phyloP scores from a whole-genome alignment of 75 land plant genomes.

The Azolla pinnata region DNA sequence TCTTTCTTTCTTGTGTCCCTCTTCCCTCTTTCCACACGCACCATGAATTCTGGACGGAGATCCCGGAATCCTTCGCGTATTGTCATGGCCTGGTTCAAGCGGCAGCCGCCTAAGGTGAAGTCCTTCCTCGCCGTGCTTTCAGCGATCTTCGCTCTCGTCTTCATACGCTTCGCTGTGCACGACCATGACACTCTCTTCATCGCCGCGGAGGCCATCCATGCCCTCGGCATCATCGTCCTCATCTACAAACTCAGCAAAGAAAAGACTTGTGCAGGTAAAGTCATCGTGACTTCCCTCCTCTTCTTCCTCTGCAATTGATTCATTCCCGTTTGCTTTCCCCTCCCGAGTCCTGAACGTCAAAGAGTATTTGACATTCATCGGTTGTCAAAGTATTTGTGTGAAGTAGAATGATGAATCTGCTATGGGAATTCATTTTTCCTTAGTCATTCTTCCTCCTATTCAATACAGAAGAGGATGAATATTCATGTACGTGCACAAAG shows the following conservation, averaged over 20 bases:
- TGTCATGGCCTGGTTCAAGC: constrained; percentile 50
- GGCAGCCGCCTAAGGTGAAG: constrained; percentile 95
- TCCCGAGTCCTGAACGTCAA: no score
- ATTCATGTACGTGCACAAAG: no score
- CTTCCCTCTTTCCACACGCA: no score
- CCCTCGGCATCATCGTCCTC: constrained; percentile 73
- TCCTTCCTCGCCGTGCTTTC: constrained; percentile 56
- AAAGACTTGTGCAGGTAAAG: constrained; percentile 73
- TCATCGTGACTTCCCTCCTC: background rate
- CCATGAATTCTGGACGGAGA: constrained; percentile 3
- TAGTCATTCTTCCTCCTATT: no score
- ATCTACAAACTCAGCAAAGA: constrained; percentile 88
- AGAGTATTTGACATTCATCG: no score
- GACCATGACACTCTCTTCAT: constrained; percentile 95
- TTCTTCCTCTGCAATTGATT: background rate
- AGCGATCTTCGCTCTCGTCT: constrained; percentile 59
- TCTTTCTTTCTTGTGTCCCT: no score
- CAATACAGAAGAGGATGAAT: no score
- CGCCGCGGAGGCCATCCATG: constrained; percentile 79
- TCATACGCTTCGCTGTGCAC: constrained; percentile 57
- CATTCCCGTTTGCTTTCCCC: no score
- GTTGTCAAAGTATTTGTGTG: no score
- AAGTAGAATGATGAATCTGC: no score
- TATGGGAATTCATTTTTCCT: no score
- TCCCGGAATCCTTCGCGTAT: constrained; percentile 35